Conservation (phyloP, 768 basidiomycete genomes). For the Boletus barrowsii region DNA sequence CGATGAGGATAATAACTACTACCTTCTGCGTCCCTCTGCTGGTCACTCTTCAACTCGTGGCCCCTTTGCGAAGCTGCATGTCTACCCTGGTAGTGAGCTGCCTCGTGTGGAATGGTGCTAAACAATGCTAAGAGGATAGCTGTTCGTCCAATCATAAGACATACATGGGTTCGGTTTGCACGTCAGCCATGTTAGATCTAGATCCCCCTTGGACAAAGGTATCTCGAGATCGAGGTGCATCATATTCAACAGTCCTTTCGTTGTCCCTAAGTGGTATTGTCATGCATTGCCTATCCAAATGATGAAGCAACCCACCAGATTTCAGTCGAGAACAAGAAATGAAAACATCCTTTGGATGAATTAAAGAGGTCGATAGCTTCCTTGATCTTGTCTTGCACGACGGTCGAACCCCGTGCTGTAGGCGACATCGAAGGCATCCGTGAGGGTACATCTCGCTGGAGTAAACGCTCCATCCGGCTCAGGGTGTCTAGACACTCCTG, state of each 20-base stretch:
- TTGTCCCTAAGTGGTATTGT: background rate
- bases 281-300: background rate
- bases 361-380: constrained; percentile 1
- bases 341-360: background rate
- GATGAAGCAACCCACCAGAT: background rate
- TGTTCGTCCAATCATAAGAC: too few species aligned
- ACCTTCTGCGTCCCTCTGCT: background rate
- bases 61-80: background rate
- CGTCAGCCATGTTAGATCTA: too few species aligned
- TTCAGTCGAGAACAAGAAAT: constrained; percentile 2
- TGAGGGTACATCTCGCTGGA: background rate
- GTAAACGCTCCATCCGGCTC: background rate
- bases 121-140: background rate
- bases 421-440: background rate
- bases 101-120: too few species aligned
- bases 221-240: background rate
- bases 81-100: too few species aligned
- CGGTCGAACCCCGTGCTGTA: background rate
- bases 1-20: background rate
- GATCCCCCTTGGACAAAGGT: background rate
- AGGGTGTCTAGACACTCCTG: background rate
- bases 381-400: background rate
- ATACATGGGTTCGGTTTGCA: too few species aligned
- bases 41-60: background rate
- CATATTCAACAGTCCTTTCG: background rate